Evolutionary conservation across 169 alveolate species (phyloP).

Genomic region (Pseudocohnilembus persalinus): DNA sequence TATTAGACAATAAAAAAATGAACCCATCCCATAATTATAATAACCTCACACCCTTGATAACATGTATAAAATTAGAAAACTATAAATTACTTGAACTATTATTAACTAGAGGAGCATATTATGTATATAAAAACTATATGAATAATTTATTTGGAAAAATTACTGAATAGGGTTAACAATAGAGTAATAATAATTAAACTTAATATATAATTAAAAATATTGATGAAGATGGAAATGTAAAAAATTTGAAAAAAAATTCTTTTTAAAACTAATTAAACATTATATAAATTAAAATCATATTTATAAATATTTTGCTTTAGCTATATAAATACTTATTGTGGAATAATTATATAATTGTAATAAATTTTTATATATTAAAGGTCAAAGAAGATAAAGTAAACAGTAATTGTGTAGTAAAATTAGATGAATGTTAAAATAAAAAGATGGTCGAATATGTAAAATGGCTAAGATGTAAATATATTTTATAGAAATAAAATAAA

Average conservation of each 20-base stretch:
- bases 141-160: no score
- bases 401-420: background rate
- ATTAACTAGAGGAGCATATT: slow-evolving; percentile 23
- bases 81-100: background rate
- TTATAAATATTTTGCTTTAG: no score
- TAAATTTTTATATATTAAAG: background rate
- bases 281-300: no score
- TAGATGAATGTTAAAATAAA: background rate
- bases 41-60: background rate
- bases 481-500: no score
- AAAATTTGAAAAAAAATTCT: no score
- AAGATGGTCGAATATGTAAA: no score
- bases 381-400: background rate
- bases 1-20: background rate
- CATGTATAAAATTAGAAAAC: slow-evolving; percentile 15
- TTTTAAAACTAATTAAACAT: no score
- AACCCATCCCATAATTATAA: slow-evolving; percentile 6
- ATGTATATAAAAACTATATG: background rate
- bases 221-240: no score
- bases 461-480: background rate
- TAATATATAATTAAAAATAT: no score
- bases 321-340: no score
- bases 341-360: no score
- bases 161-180: background rate
- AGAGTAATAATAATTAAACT: no score